Conservation (phyloP, 139 green algal species). For the Chlamydomonas schloesseri region DNA sequence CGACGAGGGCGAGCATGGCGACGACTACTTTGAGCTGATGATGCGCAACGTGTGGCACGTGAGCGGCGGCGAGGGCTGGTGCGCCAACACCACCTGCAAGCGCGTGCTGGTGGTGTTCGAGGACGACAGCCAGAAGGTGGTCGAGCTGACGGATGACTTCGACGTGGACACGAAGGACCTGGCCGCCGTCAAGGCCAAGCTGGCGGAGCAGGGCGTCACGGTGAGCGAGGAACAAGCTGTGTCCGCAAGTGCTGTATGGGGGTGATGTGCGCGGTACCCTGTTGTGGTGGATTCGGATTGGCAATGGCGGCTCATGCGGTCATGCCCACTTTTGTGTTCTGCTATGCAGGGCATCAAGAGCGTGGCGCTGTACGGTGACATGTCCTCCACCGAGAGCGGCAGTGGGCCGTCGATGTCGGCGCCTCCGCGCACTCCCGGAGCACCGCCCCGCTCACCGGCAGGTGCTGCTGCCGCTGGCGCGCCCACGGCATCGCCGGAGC, state of each 20-base stretch:
- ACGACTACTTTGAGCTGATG: conserved; percentile 78
- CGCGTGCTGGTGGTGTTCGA: conserved; percentile 66
- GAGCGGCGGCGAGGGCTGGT: conserved; percentile 64
- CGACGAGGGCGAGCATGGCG: conserved; percentile 42
- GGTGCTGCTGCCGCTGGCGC: neutral
- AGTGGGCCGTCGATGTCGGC: neutral
- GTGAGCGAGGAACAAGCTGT: neutral
- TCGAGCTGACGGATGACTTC: conserved; percentile 67
- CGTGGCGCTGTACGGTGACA: conserved; percentile 49
- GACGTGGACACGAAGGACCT: conserved; percentile 57
- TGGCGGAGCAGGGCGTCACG: conserved; percentile 56
- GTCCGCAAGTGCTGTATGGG: neutral
- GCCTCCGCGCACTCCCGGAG: neutral
- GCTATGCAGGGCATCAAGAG: conserved; percentile 39
- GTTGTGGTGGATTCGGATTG: no score
- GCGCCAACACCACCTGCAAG: conserved; percentile 65
- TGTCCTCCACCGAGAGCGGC: neutral
- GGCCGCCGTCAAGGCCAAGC: conserved; percentile 54
- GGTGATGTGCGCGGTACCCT: no score
- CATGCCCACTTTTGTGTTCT: no score
- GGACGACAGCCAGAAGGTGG: conserved; percentile 60
- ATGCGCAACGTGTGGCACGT: conserved; percentile 69
- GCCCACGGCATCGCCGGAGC: neutral
- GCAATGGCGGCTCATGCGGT: neutral
- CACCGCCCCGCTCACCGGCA: neutral